Percentiles rank a stretch among this genome's conserved stretches.
phyloP scores from a whole-genome alignment of 2,329 filamentous ascomycete genomes.

The Dactylella cylindrospora region DNA sequence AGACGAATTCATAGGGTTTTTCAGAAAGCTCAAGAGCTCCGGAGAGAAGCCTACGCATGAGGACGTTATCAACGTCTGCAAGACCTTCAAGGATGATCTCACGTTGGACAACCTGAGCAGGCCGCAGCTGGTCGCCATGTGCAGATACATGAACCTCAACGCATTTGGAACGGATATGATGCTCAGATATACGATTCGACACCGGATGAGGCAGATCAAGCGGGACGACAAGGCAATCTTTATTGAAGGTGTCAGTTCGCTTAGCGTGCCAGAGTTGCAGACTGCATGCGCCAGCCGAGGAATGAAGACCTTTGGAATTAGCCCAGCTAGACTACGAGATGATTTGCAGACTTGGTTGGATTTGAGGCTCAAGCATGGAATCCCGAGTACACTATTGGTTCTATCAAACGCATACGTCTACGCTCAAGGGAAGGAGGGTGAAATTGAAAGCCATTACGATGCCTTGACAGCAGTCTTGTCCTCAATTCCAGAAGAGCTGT shows the following conservation, averaged over 20 bases:
- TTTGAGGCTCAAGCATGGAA: constrained; percentile 84
- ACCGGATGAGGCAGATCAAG: constrained; percentile 99
- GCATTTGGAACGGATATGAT: constrained; percentile 97
- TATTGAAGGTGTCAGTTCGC: constrained; percentile 87
- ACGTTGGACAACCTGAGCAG: constrained; percentile 95
- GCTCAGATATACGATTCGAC: constrained; percentile 93
- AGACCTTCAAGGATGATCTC: constrained; percentile 96
- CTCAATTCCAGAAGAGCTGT: constrained; percentile 94
- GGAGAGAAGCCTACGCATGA: constrained; percentile 83
- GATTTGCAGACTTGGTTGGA: constrained; percentile 94
- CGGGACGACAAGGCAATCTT: constrained; percentile 92
- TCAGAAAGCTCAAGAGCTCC: constrained; percentile 83
- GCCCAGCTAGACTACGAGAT: constrained; percentile 80
- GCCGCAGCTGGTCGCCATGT: constrained; percentile 95
- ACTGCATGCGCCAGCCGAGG: constrained; percentile 88
- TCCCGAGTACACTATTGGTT: constrained; percentile 93
- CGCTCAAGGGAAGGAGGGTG: constrained; percentile 76
- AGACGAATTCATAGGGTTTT: constrained; percentile 94
- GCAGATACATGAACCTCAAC: constrained; percentile 96
- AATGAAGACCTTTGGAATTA: constrained; percentile 88
- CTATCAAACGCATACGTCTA: constrained; percentile 98
- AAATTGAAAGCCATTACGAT: constrained; percentile 87
- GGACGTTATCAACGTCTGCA: constrained; percentile 98
- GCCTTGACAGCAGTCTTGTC: constrained; percentile 88
- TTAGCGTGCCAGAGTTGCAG: constrained; percentile 92